Conservation (phyloP, 495 filamentous ascomycete species). For the Podospora tetraspora region DNA sequence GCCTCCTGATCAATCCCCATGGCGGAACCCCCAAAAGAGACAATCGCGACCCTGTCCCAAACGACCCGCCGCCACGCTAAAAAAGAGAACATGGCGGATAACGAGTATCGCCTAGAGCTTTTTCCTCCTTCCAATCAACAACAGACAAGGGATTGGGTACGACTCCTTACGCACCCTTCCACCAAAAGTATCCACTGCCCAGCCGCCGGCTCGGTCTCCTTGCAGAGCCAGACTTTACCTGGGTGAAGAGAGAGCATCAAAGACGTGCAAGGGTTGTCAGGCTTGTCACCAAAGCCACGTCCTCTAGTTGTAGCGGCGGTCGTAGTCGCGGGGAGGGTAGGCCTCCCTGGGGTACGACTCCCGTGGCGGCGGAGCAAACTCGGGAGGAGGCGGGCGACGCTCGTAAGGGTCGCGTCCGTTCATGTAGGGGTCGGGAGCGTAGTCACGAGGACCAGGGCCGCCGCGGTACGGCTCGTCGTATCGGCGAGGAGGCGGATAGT, state of each 20-base stretch:
- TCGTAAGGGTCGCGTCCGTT: conserved; percentile 58
- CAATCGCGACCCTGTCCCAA: not conserved
- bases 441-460: conserved; percentile 40
- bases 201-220: not conserved
- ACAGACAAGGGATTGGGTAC: not conserved
- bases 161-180: not conserved
- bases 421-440: conserved; percentile 59
- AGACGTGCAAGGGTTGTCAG: no score
- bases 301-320: conserved; percentile 39
- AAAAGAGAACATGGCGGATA: not conserved
- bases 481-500: conserved; percentile 63
- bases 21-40: not conserved
- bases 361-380: conserved; percentile 42
- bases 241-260: not conserved
- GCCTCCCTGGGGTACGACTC: conserved; percentile 47
- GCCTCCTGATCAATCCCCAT: not conserved
- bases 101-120: not conserved
- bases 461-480: conserved; percentile 57
- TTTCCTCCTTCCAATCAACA: not conserved
- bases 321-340: conserved; percentile 44
- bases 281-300: not conserved
- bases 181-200: not conserved
- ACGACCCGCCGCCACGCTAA: not conserved
- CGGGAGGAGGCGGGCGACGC: conserved; percentile 50
- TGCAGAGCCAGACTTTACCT: not conserved